Evolutionary conservation across 768 basidiomycete species (phyloP), one percentile per base, ranked within the genome.

Genomic region (Xerocomus spinulosus): DNA sequence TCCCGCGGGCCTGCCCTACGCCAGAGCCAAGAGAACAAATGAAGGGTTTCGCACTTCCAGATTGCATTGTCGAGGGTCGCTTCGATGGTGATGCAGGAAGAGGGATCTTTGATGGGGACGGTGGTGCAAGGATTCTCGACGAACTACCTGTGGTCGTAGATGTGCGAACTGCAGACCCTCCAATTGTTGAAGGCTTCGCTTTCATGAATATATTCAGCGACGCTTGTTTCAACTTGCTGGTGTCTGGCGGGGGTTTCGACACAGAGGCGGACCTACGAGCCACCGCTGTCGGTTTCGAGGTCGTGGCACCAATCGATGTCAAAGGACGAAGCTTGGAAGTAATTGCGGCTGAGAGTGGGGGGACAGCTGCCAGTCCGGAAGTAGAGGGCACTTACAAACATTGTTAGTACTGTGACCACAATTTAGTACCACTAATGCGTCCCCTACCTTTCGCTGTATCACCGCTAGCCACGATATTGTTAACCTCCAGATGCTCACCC

Each of bases 81-180:
- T 64, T 66, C 6, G 26, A 33, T 1, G 59, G 54, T 2, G 58
- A 64, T 6, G 39, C 17, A 2, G 53, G 62, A 44, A 66, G 47
- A 32, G 66, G 66, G 0, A 66, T 54, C 44, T 65, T 67, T 2
- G 66, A 67, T 13, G 63, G 59, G 25, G 65, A 67, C 2, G 46
- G 38, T n/a, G 35, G 24, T 13, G 48, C 33, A 10, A 37, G 18
- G 2, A 14, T 18, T 46, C 21, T 53, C 26, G 57, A 58, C 9
- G 36, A 18, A 30, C 33, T 54, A 53, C 10, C 49, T 13, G 3
- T 51, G 29, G 29, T 41, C 14, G 42, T 54, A 13, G 52, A 53
- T 5, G 47, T 44, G 6, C 53, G 48, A 37, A 37, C 14, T 9
- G 40, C 21, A 14, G 44, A 13, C 9, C 7, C 37, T 3, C 12